Conservation (phyloP, 345 rosid genomes). For the Pugionium cornutum region DNA sequence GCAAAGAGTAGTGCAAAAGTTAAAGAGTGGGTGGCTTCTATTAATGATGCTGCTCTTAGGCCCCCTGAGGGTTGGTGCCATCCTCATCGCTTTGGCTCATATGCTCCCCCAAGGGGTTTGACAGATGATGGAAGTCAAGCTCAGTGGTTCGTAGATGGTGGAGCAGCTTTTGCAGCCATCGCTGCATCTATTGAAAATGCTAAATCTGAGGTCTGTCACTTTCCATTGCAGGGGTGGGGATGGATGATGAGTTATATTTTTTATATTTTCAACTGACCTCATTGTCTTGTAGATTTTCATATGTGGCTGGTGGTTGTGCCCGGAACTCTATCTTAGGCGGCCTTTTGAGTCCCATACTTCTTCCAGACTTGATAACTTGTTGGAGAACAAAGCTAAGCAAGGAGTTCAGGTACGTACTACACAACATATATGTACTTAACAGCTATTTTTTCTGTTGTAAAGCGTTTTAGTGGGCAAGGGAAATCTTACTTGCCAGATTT, state of each 20-base stretch:
- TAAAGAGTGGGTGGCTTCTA: constrained; percentile 95
- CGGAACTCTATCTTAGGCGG: constrained; percentile 92
- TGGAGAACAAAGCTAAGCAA: constrained; percentile 95
- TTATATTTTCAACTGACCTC: constrained; percentile 38
- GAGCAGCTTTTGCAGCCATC: constrained; percentile 87
- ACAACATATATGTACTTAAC: constrained; percentile 16
- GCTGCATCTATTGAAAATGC: constrained; percentile 89
- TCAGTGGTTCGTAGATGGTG: constrained; percentile 98
- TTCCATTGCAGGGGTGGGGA: constrained; percentile 23
- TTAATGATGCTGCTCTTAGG: constrained; percentile 94
- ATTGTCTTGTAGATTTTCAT: constrained; percentile 79
- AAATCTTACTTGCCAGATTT: constrained; percentile 16
- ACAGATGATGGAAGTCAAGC: constrained; percentile 96
- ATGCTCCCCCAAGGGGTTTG: constrained; percentile 98
- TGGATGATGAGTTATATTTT: constrained; percentile 20
- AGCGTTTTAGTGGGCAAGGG: constrained; percentile 5
- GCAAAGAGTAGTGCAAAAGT: constrained; percentile 73
- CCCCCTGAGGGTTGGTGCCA: constrained; percentile 99
- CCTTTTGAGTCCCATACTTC: constrained; percentile 71
- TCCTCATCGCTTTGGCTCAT: constrained; percentile 98
- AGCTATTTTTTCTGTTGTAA: constrained; percentile 9
- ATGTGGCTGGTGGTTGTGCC: constrained; percentile 99
- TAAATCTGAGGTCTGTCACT: constrained; percentile 83
- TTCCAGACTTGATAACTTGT: constrained; percentile 82
- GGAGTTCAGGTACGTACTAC: constrained; percentile 79